phyloP scores from a whole-genome alignment of 345 rosid genomes.

The Melaleuca alternifolia region DNA sequence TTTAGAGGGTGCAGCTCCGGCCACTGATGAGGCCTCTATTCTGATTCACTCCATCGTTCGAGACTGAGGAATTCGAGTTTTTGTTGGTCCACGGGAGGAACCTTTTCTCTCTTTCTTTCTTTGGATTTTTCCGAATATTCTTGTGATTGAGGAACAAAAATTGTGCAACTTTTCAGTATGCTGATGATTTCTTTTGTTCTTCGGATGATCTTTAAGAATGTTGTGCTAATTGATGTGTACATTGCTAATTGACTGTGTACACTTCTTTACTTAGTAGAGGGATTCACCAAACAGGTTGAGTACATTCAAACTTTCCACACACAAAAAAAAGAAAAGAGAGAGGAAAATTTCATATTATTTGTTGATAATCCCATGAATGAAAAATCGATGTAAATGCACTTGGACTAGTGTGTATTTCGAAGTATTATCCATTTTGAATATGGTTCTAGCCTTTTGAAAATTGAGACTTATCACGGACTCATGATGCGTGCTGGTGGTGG shows the following conservation, averaged over 20 bases:
- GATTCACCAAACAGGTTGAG: neutral
- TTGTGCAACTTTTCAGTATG: no score
- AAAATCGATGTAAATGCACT: rapidly evolving
- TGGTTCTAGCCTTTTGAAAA: neutral
- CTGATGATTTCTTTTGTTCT: neutral
- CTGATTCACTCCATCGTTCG: conserved; percentile 54
- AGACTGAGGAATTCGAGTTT: conserved; percentile 15
- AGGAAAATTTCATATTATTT: neutral
- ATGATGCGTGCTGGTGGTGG: rapidly evolving
- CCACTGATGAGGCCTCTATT: conserved; percentile 58
- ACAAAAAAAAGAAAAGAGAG: no score
- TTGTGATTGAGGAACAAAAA: neutral
- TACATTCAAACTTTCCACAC: neutral
- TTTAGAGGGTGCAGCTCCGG: conserved; percentile 52
- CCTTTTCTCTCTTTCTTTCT: neutral
- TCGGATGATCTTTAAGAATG: neutral
- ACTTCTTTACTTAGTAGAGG: neutral
- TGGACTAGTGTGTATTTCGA: neutral
- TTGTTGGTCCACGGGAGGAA: neutral
- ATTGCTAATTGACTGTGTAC: neutral
- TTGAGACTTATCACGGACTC: neutral
- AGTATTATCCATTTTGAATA: no score
- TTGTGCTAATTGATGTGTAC: neutral
- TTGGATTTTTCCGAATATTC: rapidly evolving
- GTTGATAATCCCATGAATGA: neutral